Conservation (phyloP, 2,329 filamentous ascomycete genomes). For the Pseudomassariella vexata region DNA sequence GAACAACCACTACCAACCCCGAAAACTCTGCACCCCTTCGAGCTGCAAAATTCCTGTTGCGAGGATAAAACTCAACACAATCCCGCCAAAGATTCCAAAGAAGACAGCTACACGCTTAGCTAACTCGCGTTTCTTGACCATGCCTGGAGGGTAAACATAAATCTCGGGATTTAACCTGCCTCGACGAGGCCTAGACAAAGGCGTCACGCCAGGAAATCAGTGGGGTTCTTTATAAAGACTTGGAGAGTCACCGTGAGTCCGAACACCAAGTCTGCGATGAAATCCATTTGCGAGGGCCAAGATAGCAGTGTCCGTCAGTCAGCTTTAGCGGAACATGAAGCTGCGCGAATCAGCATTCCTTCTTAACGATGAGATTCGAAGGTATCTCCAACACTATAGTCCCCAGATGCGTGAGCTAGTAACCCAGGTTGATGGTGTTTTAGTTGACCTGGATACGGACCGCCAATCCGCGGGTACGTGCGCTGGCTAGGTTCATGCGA, state of each 20-base stretch:
- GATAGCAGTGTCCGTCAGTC: constrained; percentile 11
- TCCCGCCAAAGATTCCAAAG: constrained; percentile 47
- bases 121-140: constrained; percentile 38
- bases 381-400: constrained; percentile 46
- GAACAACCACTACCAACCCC: constrained; percentile 45
- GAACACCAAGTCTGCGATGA: constrained; percentile 39
- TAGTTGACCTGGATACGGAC: constrained; percentile 35
- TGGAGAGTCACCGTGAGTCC: constrained; percentile 40
- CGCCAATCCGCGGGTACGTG: constrained; percentile 41
- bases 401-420: constrained; percentile 46
- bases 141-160: constrained; percentile 41
- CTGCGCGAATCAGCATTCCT: too few relatives aligned
- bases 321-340: too few relatives aligned
- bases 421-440: constrained; percentile 44
- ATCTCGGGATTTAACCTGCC: constrained; percentile 43
- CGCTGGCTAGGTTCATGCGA: constrained; percentile 47
- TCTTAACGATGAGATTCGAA: constrained; percentile 37
- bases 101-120: constrained; percentile 41
- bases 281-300: constrained; percentile 43
- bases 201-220: constrained; percentile 36
- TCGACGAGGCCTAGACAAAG: constrained; percentile 38
- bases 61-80: constrained; percentile 39
- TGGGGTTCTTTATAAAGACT: constrained; percentile 30
- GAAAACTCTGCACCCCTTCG: constrained; percentile 29
- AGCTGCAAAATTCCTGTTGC: constrained; percentile 39